A percentile compares a stretch with the other conserved stretches of the same genome.
Evolutionary conservation across 1,139 yeast species (phyloP).

Genomic region (Debaryomyces subglobosus): DNA sequence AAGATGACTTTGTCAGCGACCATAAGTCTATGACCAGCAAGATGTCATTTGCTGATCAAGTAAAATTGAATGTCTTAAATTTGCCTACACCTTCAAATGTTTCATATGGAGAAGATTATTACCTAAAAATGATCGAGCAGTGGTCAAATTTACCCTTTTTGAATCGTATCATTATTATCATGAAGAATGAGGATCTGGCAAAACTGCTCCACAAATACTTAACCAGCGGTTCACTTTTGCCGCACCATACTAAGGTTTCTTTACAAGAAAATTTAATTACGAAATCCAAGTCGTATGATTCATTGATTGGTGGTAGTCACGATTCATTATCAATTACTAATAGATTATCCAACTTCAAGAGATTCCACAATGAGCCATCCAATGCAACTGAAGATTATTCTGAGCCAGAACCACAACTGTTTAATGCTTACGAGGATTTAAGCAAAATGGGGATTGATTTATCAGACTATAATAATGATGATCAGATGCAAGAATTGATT

Average conservation of each 20-base stretch:
- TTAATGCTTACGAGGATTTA: conserved; percentile 32
- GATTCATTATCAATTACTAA: conserved; percentile 22
- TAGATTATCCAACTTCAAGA: conserved; percentile 30
- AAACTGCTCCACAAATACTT: conserved; percentile 26
- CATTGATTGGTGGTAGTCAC: conserved; percentile 17
- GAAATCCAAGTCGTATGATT: conserved; percentile 43
- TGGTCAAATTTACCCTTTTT: conserved; percentile 52
- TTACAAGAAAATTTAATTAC: conserved; percentile 47
- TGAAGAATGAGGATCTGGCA: conserved; percentile 38
- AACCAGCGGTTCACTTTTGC: conserved; percentile 11
- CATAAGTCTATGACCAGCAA: conserved; percentile 11
- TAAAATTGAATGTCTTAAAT: conserved; percentile 38
- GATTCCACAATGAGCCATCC: conserved; percentile 21
- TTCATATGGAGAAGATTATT: conserved; percentile 25
- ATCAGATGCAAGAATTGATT: conserved; percentile 26
- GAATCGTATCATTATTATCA: conserved; percentile 43
- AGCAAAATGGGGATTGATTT: conserved; percentile 36
- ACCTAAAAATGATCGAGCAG: conserved; percentile 34
- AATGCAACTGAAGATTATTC: conserved; percentile 24
- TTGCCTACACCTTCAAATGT: conserved; percentile 16
- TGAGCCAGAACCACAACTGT: conserved; percentile 45
- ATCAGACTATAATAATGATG: conserved; percentile 24
- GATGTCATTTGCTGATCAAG: conserved; percentile 36
- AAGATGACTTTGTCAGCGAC: conserved; percentile 33
- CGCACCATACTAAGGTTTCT: conserved; percentile 29